These are phyloP conservation scores for Bonia amplexicaulis DNA, from an alignment of 176 grass and related monocot species.

Conservation along the genomic window DNA sequence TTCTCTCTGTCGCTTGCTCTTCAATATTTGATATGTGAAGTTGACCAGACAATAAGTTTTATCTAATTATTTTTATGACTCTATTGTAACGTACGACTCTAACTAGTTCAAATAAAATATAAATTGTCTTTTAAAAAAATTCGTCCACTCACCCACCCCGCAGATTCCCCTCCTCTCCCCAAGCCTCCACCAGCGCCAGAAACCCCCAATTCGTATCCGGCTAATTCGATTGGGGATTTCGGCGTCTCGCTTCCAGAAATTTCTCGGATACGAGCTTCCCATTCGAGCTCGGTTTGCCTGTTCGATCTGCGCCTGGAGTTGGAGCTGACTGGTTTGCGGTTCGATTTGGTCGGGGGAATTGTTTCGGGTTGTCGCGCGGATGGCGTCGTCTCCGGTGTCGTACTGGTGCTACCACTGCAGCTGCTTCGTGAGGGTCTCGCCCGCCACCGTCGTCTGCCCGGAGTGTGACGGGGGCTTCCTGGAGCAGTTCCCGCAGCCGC, in stretches of 20 bases:
- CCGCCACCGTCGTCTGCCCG: constrained; percentile 53
- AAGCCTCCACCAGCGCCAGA: neutral
- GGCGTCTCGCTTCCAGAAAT: neutral
- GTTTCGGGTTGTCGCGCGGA: neutral
- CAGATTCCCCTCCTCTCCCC: constrained; percentile 21
- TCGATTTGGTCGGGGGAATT: constrained; percentile 5
- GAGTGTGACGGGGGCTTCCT: constrained; percentile 78
- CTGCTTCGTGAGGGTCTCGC: constrained; percentile 62
- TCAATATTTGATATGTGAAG: no score
- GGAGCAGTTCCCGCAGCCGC: constrained; percentile 54
- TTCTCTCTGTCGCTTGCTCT: no score
- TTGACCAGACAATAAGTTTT: no score
- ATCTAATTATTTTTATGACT: no score
- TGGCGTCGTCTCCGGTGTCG: constrained; percentile 57
- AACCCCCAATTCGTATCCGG: constrained; percentile 24
- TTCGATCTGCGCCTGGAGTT: constrained; percentile 15
- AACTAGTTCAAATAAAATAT: no score
- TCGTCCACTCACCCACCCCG: constrained; percentile 13
- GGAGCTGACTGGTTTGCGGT: neutral
- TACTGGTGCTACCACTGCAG: constrained; percentile 82
- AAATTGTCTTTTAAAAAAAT: no score
- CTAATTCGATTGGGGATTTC: constrained; percentile 44
- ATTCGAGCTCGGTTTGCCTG: neutral
- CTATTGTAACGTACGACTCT: no score
- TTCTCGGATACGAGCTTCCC: constrained; percentile 13